Evolutionary conservation across 768 basidiomycete genomes (phyloP).

Genomic region (Candolleomyces efflorescens): DNA sequence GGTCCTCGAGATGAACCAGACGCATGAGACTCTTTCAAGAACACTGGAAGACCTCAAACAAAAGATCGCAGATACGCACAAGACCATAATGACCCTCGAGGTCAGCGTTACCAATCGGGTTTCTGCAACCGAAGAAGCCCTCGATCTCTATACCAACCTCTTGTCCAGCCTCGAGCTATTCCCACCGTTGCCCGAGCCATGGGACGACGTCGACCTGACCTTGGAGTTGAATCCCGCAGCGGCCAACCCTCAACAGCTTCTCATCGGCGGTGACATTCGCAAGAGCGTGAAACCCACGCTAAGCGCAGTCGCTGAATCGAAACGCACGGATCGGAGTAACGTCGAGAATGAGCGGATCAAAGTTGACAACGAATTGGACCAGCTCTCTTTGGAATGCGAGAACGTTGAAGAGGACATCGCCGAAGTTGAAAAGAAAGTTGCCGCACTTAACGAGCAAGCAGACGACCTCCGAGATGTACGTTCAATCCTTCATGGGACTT

Average conservation of each 20-base stretch:
- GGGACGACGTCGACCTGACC: conserved; percentile 69
- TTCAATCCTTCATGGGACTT: not conserved
- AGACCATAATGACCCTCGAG: conserved; percentile 73
- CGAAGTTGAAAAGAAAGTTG: conserved; percentile 71
- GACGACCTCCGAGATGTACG: conserved; percentile 77
- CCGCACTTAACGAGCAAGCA: conserved; percentile 66
- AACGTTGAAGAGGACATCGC: conserved; percentile 74
- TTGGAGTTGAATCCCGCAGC: conserved; percentile 79
- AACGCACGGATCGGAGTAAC: conserved; percentile 61
- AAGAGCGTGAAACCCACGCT: conserved; percentile 76
- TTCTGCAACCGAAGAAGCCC: conserved; percentile 75
- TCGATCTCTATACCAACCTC: conserved; percentile 74
- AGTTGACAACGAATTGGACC: conserved; percentile 81
- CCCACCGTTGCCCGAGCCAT: conserved; percentile 67
- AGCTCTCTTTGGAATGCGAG: conserved; percentile 71
- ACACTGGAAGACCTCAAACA: conserved; percentile 73
- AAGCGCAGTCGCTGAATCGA: conserved; percentile 64
- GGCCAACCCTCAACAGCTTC: conserved; percentile 63
- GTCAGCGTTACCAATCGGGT: conserved; percentile 77
- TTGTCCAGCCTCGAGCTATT: conserved; percentile 74
- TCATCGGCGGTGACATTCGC: conserved; percentile 66
- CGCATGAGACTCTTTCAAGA: conserved; percentile 73
- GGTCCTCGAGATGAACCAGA: conserved; percentile 85
- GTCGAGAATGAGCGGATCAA: conserved; percentile 77
- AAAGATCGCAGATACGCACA: conserved; percentile 71